phyloP scores from a whole-genome alignment of 139 green algal genomes.

The Nannochloris sp. region DNA sequence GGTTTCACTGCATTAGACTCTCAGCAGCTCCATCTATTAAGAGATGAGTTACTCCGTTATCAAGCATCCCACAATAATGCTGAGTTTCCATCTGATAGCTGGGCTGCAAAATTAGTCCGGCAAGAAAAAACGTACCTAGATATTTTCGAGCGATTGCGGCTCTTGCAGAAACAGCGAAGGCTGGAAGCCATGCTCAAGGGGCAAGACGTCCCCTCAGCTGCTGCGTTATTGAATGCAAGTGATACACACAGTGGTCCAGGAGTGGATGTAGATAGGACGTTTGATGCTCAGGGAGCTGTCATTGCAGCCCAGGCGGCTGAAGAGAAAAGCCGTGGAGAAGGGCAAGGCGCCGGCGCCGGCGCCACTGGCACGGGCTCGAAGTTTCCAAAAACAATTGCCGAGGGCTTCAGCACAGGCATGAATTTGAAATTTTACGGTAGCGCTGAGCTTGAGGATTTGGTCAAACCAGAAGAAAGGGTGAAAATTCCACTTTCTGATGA shows the following conservation, averaged over 20 bases:
- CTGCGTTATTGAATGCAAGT: conserved; percentile 7
- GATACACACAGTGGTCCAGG: background rate
- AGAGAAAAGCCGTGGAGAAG: background rate
- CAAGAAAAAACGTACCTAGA: conserved; percentile 10
- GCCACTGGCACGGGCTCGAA: background rate
- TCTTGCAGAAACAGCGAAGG: background rate
- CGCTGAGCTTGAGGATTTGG: conserved; percentile 4
- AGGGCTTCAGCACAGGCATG: background rate
- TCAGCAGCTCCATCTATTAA: conserved; percentile 20
- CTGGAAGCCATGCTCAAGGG: background rate
- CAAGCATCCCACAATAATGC: background rate
- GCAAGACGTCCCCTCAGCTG: background rate
- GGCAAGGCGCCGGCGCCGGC: background rate
- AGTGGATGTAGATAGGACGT: background rate
- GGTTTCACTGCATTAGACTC: conserved; percentile 20
- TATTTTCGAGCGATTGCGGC: background rate
- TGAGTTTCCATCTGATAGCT: background rate
- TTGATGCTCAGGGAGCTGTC: background rate
- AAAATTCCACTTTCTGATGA: conserved; percentile 12
- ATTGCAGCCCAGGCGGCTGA: too few species aligned
- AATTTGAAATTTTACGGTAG: conserved; percentile 13
- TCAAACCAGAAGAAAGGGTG: background rate
- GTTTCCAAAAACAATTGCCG: background rate
- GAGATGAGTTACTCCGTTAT: conserved; percentile 11
- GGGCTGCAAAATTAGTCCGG: conserved; percentile 12